phyloP scores from a whole-genome alignment of 495 filamentous ascomycete species.

The Xylona heveae region DNA sequence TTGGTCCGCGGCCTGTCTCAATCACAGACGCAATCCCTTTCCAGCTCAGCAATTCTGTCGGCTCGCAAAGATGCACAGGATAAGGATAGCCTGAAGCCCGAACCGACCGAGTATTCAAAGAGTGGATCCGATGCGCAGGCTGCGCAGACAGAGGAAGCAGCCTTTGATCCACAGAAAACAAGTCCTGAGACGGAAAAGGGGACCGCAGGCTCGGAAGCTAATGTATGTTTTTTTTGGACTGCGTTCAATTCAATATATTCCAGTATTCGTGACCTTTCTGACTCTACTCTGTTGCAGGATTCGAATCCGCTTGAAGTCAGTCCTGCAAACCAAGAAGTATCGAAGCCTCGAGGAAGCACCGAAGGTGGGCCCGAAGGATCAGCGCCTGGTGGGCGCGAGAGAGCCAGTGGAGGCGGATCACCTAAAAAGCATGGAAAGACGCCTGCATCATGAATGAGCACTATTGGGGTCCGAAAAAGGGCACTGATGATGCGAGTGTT shows the following conservation, averaged over 20 bases:
- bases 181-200: slow-evolving; percentile 30
- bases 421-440: slow-evolving; percentile 20
- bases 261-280: not conserved
- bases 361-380: slow-evolving; percentile 26
- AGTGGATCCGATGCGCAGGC: slow-evolving; percentile 33
- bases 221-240: not conserved
- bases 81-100: slow-evolving; percentile 30
- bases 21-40: no score
- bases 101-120: slow-evolving; percentile 33
- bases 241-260: not conserved
- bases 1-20: not conserved
- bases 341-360: slow-evolving; percentile 19
- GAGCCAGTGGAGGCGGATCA: slow-evolving; percentile 19
- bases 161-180: slow-evolving; percentile 38
- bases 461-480: no score
- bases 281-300: not conserved
- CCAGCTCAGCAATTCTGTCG: slow-evolving; percentile 1
- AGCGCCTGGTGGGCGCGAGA: slow-evolving; percentile 12
- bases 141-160: slow-evolving; percentile 22
- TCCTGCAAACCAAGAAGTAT: slow-evolving; percentile 37
- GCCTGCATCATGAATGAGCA: no score
- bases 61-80: slow-evolving; percentile 24
- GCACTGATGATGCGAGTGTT: no score
- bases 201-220: slow-evolving; percentile 13
- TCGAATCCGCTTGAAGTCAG: slow-evolving; percentile 34